These are phyloP conservation scores for Hawksworthiomyces lignivorus DNA, from an alignment of 2,329 filamentous ascomycete genomes.

Conservation along the genomic window DNA sequence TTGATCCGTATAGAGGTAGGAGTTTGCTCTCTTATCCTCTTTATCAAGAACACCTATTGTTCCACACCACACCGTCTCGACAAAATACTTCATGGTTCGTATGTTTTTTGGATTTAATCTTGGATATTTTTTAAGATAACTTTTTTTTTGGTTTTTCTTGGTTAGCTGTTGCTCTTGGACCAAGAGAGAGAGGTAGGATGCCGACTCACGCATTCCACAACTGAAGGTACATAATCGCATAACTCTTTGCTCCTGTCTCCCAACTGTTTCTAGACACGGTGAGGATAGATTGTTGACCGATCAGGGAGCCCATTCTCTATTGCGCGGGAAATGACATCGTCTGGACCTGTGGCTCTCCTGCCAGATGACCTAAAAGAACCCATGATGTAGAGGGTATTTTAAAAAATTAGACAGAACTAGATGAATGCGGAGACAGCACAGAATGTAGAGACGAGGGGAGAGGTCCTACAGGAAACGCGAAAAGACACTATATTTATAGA, in stretches of 20 bases:
- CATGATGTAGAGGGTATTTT: not conserved
- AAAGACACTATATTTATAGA: too few species aligned
- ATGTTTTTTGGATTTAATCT: not conserved
- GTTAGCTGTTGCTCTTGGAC: not conserved
- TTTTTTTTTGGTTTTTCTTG: not conserved
- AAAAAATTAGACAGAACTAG: too few species aligned
- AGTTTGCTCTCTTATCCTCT: constrained; percentile 2
- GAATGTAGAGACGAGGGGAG: too few species aligned
- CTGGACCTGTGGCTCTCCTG: not conserved
- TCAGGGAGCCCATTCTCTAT: too few species aligned
- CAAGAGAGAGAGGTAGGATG: not conserved
- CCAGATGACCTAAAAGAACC: not conserved
- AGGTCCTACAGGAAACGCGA: too few species aligned
- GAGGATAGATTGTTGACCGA: too few species aligned
- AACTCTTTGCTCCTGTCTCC: not conserved
- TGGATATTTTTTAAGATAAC: not conserved
- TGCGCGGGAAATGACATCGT: too few species aligned
- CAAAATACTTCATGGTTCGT: not conserved
- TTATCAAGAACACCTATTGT: constrained; percentile 7
- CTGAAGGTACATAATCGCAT: too few species aligned
- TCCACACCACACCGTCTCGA: constrained; percentile 3
- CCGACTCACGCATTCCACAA: too few species aligned
- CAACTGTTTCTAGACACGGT: not conserved
- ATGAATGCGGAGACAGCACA: too few species aligned
- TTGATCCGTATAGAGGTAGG: constrained; percentile 4